phyloP scores from a whole-genome alignment of 148 eudicot species.

The Drosera capensis region DNA sequence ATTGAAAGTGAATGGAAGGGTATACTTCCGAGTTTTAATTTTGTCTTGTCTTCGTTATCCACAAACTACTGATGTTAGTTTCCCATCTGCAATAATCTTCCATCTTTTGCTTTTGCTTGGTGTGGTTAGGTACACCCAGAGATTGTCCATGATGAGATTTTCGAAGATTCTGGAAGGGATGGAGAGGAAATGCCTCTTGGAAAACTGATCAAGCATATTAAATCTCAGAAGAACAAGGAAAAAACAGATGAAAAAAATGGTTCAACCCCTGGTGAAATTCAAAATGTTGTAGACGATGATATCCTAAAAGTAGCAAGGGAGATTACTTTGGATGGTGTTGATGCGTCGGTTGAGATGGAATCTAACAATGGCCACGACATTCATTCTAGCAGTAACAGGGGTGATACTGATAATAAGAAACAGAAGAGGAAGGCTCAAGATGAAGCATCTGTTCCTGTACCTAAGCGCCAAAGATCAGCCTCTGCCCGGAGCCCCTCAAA shows the following conservation, averaged over 20 bases:
- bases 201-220: constrained; percentile 62
- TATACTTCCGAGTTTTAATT: constrained; percentile 17
- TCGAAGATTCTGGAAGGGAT: constrained; percentile 59
- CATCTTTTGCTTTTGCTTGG: constrained; percentile 5
- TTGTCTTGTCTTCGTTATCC: constrained; percentile 2
- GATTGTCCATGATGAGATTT: constrained; percentile 39
- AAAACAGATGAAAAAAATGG: constrained; percentile 31
- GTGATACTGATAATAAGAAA: constrained; percentile 19
- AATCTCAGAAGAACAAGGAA: constrained; percentile 69
- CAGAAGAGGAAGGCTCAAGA: constrained; percentile 38
- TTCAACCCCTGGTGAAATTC: constrained; percentile 22
- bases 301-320: constrained; percentile 65
- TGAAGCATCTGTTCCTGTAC: constrained; percentile 31
- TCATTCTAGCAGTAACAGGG: constrained; percentile 11
- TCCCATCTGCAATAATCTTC: constrained; percentile 1
- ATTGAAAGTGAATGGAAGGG: constrained; percentile 59
- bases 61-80: not conserved
- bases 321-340: constrained; percentile 55
- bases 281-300: constrained; percentile 41
- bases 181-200: constrained; percentile 85
- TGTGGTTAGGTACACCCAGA: constrained; percentile 43
- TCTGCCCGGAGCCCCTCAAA: constrained; percentile 26
- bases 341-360: constrained; percentile 31
- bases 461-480: constrained; percentile 66
- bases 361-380: constrained; percentile 52